Evolutionary conservation across 257 asterid genomes (phyloP), one percentile per base, ranked within the genome.

Genomic region (Primulina huaijiensis): DNA sequence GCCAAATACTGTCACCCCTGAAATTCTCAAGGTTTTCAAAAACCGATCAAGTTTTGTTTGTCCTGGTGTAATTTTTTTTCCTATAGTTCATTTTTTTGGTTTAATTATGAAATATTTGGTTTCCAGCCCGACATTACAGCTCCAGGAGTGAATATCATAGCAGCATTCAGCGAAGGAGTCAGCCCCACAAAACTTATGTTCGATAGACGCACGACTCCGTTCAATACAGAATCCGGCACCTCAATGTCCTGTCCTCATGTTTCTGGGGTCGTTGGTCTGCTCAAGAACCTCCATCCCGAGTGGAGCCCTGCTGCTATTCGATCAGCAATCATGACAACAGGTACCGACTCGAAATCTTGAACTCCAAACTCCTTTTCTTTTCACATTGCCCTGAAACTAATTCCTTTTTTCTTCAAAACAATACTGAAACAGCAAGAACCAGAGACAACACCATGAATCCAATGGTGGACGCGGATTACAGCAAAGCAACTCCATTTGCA

Each of bases 191-290:
- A 7, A 0, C 14, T 1, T 2, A 34, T 12, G 1, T 61, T 16
- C 16, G 92, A 89, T 50, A 38, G 37, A 0, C 83, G 85, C 2
- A 78, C 5, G 5, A 35, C 78, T 35, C 74, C 87, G 0, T 89
- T 53, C 76, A 65, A 14, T 43, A 12, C 63, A 0, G 17, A 55
- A 0, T 79, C 85, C 0, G 90, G 94, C 1, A 89, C 96, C 7
- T 89, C 92, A 0, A 85, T 87, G 92, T 70, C 96, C 11, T 87
- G 96, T 62, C 96, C 93, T 17, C 96, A 89, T 65, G 87, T 89
- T 5, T 21, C 94, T 23, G 94, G 94, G 0, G 76, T 85, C 0
- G 94, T 67, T 0, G 94, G 87, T 65, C 82, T 89, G 25, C 82
- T 87, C 71, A 82, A 78, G 65, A 65, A 75, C 12, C 75, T 81